Base-by-base conservation (phyloP, 495 filamentous ascomycete species). In the Pyrenula aspistea region DNA sequence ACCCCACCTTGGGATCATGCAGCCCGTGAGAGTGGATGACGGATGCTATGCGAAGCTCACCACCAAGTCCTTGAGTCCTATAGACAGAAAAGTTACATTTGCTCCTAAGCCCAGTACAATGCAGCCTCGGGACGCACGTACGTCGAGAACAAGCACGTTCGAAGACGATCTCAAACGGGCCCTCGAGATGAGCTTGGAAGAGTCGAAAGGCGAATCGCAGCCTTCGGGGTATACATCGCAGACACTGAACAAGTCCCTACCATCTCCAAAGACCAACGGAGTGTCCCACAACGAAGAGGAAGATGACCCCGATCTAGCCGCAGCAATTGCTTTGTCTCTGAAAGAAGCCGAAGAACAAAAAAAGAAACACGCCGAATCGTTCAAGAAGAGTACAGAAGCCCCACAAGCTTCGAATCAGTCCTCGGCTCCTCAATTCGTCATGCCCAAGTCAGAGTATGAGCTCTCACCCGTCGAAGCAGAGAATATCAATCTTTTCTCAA, bases 291-390 rank as follows among this genome's bases (percentile, higher is more conserved):
- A 22, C 21, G 79, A 80, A 2, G 88, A 89, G 56, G 88, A 91
- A 47, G 91, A 96, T 56, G 93, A 98, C 67, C 84, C 90, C 15
- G 91, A 98, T 65, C 72, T 98, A 42, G 94, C 94, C 65, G 91
- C 93, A 42, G 93, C 93, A 12, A 97, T 98, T 65, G 92, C 91
- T 31, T 93, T 94, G 22, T 96, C 92, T n/a, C 68, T 98, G 51
- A 85, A 86, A 51, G 93, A 98, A 66, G 96, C 97, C 92, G 93
- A 98, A 71, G 85, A 95, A 66, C 94, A 98, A 62, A 97, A 97
- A 71, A 88, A 93, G 68, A 84, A 82, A 58, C 86, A 96, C 71
- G 84, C 89, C 10, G 84, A 85, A 23, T 80, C 81, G 22, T 71
- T 96, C 63, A 93, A 93, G 61, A 84, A 87, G 59, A 84, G 87